Percentiles rank a stretch among this genome's conserved stretches.
Conservation (phyloP, 2,329 filamentous ascomycete genomes). For the Aschersonia sp. region DNA sequence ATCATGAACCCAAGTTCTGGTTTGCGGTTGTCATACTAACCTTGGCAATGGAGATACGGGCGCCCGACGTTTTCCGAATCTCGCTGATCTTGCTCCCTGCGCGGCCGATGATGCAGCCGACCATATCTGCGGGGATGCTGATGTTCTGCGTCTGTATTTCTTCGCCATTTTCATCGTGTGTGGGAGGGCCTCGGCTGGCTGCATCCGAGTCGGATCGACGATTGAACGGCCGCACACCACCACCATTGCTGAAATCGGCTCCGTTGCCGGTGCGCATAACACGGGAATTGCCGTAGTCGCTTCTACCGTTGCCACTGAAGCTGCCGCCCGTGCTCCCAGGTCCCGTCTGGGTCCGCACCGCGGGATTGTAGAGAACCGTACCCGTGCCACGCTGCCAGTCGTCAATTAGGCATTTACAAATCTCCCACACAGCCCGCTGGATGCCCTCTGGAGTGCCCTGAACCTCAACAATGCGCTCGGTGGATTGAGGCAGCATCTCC, state of each 20-base stretch:
- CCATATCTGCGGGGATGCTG: slow-evolving; percentile 98
- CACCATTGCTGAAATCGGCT: slow-evolving; percentile 86
- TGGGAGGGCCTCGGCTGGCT: slow-evolving; percentile 64
- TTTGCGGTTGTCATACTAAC: slow-evolving; percentile 20
- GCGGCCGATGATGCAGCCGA: slow-evolving; percentile 96
- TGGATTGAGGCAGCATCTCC: slow-evolving; percentile 98
- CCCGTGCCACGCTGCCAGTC: slow-evolving; percentile 96
- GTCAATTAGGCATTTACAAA: slow-evolving; percentile 94
- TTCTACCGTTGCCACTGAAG: slow-evolving; percentile 20
- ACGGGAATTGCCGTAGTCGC: slow-evolving; percentile 48
- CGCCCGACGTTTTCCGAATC: slow-evolving; percentile 91
- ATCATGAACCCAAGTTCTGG: not conserved
- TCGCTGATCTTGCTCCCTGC: slow-evolving; percentile 96
- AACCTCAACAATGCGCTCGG: slow-evolving; percentile 92
- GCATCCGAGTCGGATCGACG: slow-evolving; percentile 77
- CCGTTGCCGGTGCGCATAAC: slow-evolving; percentile 94
- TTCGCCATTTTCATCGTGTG: slow-evolving; percentile 90
- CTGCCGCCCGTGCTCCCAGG: slow-evolving; percentile 30
- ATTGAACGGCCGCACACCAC: slow-evolving; percentile 47
- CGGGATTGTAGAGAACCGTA: slow-evolving; percentile 94
- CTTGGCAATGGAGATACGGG: slow-evolving; percentile 95
- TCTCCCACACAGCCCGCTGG: slow-evolving; percentile 94
- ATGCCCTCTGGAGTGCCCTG: slow-evolving; percentile 91
- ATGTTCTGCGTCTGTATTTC: slow-evolving; percentile 99
- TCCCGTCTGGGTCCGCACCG: slow-evolving; percentile 64